A percentile compares a stretch with the other conserved stretches of the same genome.
These are phyloP conservation scores for Lathyrus aphaca DNA, from an alignment of 306 rosid genomes.

Conservation along the genomic window DNA sequence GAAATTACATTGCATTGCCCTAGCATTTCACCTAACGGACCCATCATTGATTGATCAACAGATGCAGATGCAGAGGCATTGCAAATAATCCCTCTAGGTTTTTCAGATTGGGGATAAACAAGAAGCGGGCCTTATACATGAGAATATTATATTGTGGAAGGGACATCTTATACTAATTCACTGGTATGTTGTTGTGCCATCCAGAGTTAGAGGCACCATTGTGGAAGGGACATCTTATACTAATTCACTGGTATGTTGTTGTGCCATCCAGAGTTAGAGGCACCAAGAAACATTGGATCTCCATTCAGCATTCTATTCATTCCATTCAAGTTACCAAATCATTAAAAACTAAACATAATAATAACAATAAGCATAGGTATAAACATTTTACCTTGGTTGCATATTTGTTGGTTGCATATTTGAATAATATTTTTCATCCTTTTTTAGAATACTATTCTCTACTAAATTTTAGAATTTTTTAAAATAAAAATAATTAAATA, in stretches of 20 bases:
- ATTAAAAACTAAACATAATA: too few relatives aligned
- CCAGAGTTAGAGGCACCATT: too few relatives aligned
- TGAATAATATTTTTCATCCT: too few relatives aligned
- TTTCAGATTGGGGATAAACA: constrained; percentile 41
- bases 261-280: constrained; percentile 35
- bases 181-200: constrained; percentile 66
- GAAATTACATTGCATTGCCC: constrained; percentile 50
- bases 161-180: constrained; percentile 53
- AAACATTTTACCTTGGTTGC: constrained; percentile 37
- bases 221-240: too few relatives aligned
- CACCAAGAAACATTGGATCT: constrained; percentile 49
- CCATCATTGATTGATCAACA: constrained; percentile 70
- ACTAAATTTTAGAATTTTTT: too few relatives aligned
- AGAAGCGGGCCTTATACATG: constrained; percentile 49
- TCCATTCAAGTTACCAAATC: too few relatives aligned
- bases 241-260: too few relatives aligned
- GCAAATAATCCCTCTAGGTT: constrained; percentile 60
- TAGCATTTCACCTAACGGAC: constrained; percentile 78
- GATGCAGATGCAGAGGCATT: constrained; percentile 52
- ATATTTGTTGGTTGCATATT: too few relatives aligned
- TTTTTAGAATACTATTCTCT: too few relatives aligned
- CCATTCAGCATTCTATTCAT: too few relatives aligned
- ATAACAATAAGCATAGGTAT: too few relatives aligned
- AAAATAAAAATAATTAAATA: too few relatives aligned
- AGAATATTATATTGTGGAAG: constrained; percentile 39